phyloP scores from a whole-genome alignment of 768 basidiomycete genomes.

The Kwoniella heveanensis region DNA sequence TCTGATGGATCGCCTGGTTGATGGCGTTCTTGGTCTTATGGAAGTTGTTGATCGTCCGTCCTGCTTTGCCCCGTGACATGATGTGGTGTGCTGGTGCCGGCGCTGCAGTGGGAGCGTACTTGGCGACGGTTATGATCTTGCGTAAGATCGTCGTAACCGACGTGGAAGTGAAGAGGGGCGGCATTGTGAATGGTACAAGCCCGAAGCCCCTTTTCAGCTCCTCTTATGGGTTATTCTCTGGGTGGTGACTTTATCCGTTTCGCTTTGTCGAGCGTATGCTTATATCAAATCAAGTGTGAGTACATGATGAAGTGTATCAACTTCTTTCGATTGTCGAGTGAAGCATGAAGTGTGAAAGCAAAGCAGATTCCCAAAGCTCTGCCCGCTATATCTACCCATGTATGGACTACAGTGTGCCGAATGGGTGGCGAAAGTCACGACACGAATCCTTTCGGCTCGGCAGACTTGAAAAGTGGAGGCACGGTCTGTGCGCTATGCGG shows the following conservation, averaged over 20 bases:
- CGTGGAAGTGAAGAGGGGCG: slow-evolving; percentile 39
- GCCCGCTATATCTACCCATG: no score
- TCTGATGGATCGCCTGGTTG: slow-evolving; percentile 9
- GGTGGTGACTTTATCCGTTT: no score
- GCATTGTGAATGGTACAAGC: slow-evolving; percentile 27
- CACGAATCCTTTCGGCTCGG: background rate
- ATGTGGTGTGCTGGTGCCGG: background rate
- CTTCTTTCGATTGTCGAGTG: slow-evolving; percentile 1
- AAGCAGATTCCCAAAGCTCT: background rate
- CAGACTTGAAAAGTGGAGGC: background rate
- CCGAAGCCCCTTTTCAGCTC: background rate
- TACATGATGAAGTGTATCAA: background rate
- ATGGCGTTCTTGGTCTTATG: slow-evolving; percentile 14
- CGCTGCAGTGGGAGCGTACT: slow-evolving; percentile 26
- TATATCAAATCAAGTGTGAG: background rate
- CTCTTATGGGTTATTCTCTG: background rate
- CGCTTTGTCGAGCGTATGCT: no score
- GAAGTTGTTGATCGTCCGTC: slow-evolving; percentile 13
- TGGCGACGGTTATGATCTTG: slow-evolving; percentile 27
- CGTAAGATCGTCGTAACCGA: slow-evolving; percentile 32
- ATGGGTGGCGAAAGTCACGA: background rate
- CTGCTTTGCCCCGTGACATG: background rate
- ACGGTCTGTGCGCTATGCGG: background rate
- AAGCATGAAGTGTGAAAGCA: background rate
- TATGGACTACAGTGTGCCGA: background rate